A percentile compares a stretch with the other conserved stretches of the same genome.
Evolutionary conservation across 208 protist species (phyloP).

Genomic region (Trypanosoma rangeli): DNA sequence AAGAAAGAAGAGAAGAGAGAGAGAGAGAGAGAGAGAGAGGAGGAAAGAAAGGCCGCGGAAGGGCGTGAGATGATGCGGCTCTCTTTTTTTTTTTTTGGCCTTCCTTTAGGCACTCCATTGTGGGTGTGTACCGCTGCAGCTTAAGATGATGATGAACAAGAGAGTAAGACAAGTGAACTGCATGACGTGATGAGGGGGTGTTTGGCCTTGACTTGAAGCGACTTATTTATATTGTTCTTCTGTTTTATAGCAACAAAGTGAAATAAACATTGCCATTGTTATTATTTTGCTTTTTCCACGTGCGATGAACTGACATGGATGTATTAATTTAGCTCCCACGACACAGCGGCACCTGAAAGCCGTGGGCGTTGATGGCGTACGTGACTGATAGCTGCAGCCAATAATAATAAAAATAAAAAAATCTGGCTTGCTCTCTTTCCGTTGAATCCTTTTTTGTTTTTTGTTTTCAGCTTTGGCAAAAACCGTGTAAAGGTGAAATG

Average conservation of each 20-base stretch:
- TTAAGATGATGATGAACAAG: neutral
- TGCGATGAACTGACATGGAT: too few relatives aligned
- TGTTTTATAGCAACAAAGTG: too few relatives aligned
- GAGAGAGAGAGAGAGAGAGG: neutral
- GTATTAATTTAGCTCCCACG: too few relatives aligned
- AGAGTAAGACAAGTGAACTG: too few relatives aligned
- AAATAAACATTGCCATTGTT: neutral
- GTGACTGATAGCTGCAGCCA: neutral
- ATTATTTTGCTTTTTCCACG: neutral
- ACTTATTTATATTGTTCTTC: too few relatives aligned
- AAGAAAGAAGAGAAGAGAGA: neutral
- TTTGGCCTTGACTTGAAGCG: too few relatives aligned
- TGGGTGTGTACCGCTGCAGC: neutral
- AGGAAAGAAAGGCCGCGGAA: neutral
- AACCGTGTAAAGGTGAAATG: too few relatives aligned
- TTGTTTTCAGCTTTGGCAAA: too few relatives aligned
- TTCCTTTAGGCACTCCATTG: neutral
- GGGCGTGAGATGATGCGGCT: too few relatives aligned
- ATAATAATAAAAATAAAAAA: constrained; percentile 3
- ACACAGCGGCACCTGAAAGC: neutral
- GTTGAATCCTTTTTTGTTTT: constrained; percentile 14
- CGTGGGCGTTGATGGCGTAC: neutral
- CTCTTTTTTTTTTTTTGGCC: neutral
- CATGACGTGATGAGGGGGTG: too few relatives aligned
- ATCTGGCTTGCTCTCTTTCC: neutral